Percentiles rank a stretch among this genome's conserved stretches.
These are phyloP conservation scores for Barnettozyma wickerhamii DNA, from an alignment of 805 yeast species.

Conservation along the genomic window DNA sequence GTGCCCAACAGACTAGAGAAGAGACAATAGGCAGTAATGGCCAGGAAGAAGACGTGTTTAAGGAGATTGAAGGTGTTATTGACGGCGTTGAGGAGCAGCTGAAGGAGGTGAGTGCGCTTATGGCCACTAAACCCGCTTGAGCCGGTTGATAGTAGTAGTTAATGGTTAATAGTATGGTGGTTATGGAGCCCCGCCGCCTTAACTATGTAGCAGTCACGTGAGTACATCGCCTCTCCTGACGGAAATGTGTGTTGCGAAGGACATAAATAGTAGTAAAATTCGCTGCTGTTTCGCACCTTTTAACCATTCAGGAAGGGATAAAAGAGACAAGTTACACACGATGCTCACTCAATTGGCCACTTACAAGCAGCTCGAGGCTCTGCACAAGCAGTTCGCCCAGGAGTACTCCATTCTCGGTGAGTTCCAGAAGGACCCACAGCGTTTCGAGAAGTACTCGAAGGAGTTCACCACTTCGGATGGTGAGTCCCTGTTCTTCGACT, in stretches of 20 bases:
- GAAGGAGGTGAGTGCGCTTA: conserved; percentile 15
- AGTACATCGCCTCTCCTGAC: neutral
- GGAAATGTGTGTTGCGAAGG: conserved; percentile 1
- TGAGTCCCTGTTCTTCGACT: conserved; percentile 87
- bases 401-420: conserved; percentile 64
- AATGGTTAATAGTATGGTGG: neutral
- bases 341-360: conserved; percentile 62
- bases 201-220: neutral
- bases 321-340: too few relatives aligned
- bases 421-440: conserved; percentile 65
- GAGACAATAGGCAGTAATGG: neutral
- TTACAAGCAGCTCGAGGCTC: conserved; percentile 71
- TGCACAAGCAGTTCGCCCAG: conserved; percentile 69
- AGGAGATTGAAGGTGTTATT: conserved; percentile 11
- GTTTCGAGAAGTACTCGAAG: conserved; percentile 73
- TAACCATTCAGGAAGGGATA: too few relatives aligned
- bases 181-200: neutral
- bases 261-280: too few relatives aligned
- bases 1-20: conserved; percentile 1
- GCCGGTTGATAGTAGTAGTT: too few relatives aligned
- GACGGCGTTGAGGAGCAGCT: conserved; percentile 12
- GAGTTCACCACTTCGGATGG: conserved; percentile 83
- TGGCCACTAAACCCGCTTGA: too few relatives aligned
- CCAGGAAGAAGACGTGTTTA: conserved; percentile 4
- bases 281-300: too few relatives aligned